Evolutionary conservation across 2,329 filamentous ascomycete genomes (phyloP).

Genomic region (Xylaria sp.): DNA sequence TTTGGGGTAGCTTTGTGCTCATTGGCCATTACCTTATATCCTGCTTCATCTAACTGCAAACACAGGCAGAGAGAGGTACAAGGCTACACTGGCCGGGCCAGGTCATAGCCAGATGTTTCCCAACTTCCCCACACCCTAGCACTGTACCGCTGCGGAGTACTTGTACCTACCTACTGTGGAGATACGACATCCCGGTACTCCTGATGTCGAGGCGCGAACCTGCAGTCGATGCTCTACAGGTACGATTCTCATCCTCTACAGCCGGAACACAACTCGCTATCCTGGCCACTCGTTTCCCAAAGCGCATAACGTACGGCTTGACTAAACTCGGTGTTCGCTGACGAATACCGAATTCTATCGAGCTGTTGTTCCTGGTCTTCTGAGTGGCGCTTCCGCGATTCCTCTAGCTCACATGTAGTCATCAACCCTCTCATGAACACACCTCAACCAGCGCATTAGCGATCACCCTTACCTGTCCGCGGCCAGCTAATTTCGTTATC

Average conservation of each 20-base stretch:
- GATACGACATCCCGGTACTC: too few relatives aligned
- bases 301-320: background rate
- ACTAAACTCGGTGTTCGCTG: background rate
- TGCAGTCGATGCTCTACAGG: background rate
- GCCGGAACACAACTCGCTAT: background rate
- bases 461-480: background rate
- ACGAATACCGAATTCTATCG: background rate
- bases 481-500: background rate
- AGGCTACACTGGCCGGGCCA: too few relatives aligned
- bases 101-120: background rate
- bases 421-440: background rate
- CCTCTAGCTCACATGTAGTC: background rate
- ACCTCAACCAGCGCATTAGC: background rate
- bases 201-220: background rate
- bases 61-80: too few relatives aligned
- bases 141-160: too few relatives aligned
- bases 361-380: background rate
- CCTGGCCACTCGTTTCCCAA: background rate
- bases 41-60: too few relatives aligned
- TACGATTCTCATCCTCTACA: background rate
- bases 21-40: too few relatives aligned
- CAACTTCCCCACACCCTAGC: background rate
- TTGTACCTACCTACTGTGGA: too few relatives aligned
- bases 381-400: background rate
- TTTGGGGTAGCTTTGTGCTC: too few relatives aligned